Evolutionary conservation across 768 basidiomycete species (phyloP), one percentile per base, ranked within the genome.

Genomic region (Boletus coccyginus): DNA sequence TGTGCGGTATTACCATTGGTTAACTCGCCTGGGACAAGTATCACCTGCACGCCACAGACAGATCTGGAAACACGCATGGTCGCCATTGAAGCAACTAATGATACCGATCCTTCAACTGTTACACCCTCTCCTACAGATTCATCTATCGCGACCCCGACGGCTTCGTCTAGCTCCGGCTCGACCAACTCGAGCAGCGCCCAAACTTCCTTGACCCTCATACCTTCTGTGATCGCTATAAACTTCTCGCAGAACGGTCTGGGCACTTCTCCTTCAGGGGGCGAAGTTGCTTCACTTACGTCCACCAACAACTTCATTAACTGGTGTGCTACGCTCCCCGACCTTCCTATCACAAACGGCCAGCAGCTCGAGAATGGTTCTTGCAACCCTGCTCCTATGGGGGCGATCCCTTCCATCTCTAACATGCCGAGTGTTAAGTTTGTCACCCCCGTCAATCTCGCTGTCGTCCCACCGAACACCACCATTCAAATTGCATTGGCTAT

Each of bases 261-360:
- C 16, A 51, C 40, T 21, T 63, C 55, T 27, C 59, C 66, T 21
- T 58, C 73, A 1, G 61, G 62, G 1, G 83, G 82, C 31, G 78
- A 85, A 69, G 77, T 78, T 24, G 73, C 83, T 14, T 86, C 84
- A 7, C 70, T 83, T 8, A 85, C 81, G 0, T 85, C 85, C n/a
- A 70, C 69, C 46, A 86, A 90, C 74, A 90, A 90, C 76, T 90
- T 86, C 68, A 87, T 87, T 73, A 86, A 87, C 74, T 85, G 75
- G 68, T 87, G 87, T 61, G 69, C 74, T 8, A 80, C 78, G 16
- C 63, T 76, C 6, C 65, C 77, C 5, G 62, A 76, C 50, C 68
- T 79, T 47, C 79, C 85, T 4, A 74, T 87, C 56, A 88, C 87
- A 43, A 81, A 85, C 61, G 85, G 86, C 19, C 51, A 75, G 61